Evolutionary conservation across 768 basidiomycete species (phyloP), one percentile per base, ranked within the genome.

Genomic region (Lactarius trivialis): DNA sequence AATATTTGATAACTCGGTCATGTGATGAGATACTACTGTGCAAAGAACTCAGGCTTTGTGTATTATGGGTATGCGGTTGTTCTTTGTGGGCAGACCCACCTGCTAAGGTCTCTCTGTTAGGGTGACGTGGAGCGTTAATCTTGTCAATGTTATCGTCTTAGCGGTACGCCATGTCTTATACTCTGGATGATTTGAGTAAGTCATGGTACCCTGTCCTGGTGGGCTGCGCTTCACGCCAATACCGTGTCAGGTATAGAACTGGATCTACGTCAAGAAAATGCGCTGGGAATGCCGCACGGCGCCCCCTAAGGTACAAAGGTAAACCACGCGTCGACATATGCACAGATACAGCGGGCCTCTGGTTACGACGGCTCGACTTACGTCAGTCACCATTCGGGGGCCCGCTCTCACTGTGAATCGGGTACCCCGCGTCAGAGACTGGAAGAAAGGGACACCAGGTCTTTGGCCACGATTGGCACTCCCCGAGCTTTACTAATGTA

Each of bases 101-200:
- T 21, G 15, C 51, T 63, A 15, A 63, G 39, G 34, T 39, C n/a
- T 39, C n/a, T 33, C 37, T 2, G 17, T 3, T 34, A 65, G 64
- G 4, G 48, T 65, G 19, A 57, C 63, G 37, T 58, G 61, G 32
- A 63, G 53, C 36, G 36, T 51, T 26, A 65, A 65, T 24, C 51
- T 65, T 37, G 37, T 28, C 17, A 65, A 65, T 32, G 34, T 65
- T 19, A n/a, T 65, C 12, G 14, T 58, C 21, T 51, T 65, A n/a
- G 3, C 36, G 26, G 64, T 65, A 14, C 43, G 64, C 55, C 39
- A 21, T 21, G 19, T 56, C 15, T 45, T 55, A 8, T 33, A 4
- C 34, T 7, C 12, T 48, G 15, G 28, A 1, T 8, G 45, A 39
- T 32, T 55, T 34, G 14, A 43, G 15, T 21, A 24, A 41, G 32